Base-by-base conservation (phyloP, 2,329 filamentous ascomycete genomes). In the Aspergillus proliferans region DNA sequence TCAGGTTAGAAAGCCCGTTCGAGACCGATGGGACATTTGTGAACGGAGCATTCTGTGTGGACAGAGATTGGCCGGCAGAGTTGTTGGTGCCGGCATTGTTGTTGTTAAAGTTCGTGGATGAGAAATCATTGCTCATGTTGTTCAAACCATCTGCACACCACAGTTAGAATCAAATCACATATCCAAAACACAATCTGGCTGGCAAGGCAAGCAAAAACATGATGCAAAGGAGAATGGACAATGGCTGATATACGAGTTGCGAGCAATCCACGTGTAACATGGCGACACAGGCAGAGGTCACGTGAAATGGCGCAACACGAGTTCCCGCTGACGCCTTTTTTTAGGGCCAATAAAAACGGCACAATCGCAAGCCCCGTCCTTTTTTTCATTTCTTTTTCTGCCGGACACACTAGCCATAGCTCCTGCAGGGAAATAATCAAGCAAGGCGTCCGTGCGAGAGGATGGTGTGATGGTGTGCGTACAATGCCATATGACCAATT, bases 221-320 rank as follows among this genome's bases (percentile, higher is more conserved):
- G 8, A 21, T 14, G 15, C 19, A 10, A 22, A 21, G 39, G 6
- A 43, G 41, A 43, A 28, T 8, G 10, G 22, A 10, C 41, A 26
- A 43, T 5, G 5, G 38, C 7, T 40, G 19, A 40, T 40, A 40
- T 36, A 36, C 15, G 34, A 18, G 18, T 6, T 12, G n/a, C 18
- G 7, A 18, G 10, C 9, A 40, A 40, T 40, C 10, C 38, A 40
- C 6, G 34, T 36, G 34, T 36, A 36, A 36, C 34, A 36, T 18
- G n/a, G 34, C n/a, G 10, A 30, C 26, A 12, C 10, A 12, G 7
- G 3, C n/a, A 19, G 22, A 9, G 22, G 52, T 69, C 65, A 69
- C 66, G 66, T 68, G 65, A 45, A 53, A 64, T 68, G 57, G 60
- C 63, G 64, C 58, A 57, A 69, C 66, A 58, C 44, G 46, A 52